Evolutionary conservation across 495 filamentous ascomycete species (phyloP), one percentile per base, ranked within the genome.

Genomic region (Penicillium argentinense): DNA sequence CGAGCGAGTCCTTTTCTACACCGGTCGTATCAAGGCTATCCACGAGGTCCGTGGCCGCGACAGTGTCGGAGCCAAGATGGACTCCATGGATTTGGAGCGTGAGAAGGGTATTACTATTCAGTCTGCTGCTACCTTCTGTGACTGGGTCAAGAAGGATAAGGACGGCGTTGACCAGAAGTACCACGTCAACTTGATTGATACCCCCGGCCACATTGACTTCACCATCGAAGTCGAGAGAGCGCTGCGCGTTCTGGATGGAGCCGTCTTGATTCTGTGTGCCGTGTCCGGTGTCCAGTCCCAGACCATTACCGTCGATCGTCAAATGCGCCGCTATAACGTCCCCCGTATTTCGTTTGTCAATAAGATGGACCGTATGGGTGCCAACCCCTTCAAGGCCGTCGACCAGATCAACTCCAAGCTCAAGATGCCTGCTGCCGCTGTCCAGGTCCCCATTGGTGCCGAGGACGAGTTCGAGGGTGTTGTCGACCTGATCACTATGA

Each of bases 281-380:
- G 95, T 97, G 23, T 93, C 88, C 45, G 95, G 95, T 62, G 95
- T 99, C 3, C 95, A 99, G 75, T 88, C 83, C 56, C 95, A 99
- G 72, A 99, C 95, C 4, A 96, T 97, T 52, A 99, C 95, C 1
- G 95, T 99, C 39, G 92, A 99, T 67, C 77, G 95, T 49, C 95
- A 99, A 75, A 99, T 99, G 95, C 86, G 87, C 73, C 82, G 95
- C 40, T 99, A 99, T 74, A 95, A 97, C 61, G 83, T 99, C 40
- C 95, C 95, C 25, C 78, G 95, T 50, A 87, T 99, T 57, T 91
- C 86, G 45, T 99, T 99, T 64, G 78, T 99, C 56, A 99, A 99
- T 75, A 99, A 99, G 79, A 99, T 99, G 95, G 95, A 99, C 60
- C 89, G 95, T 47, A 96, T 96, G 84, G 95, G 95, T 38, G 89